A percentile compares a stretch with the other conserved stretches of the same genome.
Evolutionary conservation across 345 rosid species (phyloP).

Genomic region (Citrus reticulata): DNA sequence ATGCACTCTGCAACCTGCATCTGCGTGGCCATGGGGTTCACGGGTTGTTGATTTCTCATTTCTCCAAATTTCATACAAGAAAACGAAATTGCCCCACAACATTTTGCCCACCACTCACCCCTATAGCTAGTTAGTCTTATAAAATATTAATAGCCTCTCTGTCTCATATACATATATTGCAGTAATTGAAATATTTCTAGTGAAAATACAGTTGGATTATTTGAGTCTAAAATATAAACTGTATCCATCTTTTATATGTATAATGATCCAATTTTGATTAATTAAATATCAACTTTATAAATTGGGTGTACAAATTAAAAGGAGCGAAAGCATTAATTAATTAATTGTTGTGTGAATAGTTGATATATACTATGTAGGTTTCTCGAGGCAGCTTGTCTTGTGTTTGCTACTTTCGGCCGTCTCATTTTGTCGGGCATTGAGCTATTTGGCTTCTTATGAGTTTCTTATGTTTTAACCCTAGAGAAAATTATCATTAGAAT

Average conservation of each 20-base stretch:
- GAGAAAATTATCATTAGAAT: background rate
- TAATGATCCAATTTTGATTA: too few species aligned
- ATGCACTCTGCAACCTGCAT: background rate
- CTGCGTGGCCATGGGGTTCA: background rate
- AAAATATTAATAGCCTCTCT: too few species aligned
- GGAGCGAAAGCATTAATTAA: background rate
- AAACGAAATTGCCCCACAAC: background rate
- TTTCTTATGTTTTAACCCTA: background rate
- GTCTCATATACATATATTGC: too few species aligned
- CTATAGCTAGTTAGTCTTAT: too few species aligned
- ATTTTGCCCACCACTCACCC: background rate
- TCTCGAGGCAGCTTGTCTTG: conserved; percentile 7
- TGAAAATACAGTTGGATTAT: too few species aligned
- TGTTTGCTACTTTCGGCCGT: background rate
- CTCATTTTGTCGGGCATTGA: conserved; percentile 5
- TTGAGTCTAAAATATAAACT: too few species aligned
- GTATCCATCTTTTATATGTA: too few species aligned
- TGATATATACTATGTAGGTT: background rate
- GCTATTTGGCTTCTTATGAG: conserved; percentile 12
- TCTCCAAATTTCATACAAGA: background rate
- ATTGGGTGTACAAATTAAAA: background rate
- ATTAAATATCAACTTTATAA: too few species aligned
- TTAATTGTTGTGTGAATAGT: too few species aligned
- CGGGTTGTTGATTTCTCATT: background rate
- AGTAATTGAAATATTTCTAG: too few species aligned